These are phyloP conservation scores for Penicillium sp. DNA, from an alignment of 2,329 filamentous ascomycete genomes.

Conservation along the genomic window DNA sequence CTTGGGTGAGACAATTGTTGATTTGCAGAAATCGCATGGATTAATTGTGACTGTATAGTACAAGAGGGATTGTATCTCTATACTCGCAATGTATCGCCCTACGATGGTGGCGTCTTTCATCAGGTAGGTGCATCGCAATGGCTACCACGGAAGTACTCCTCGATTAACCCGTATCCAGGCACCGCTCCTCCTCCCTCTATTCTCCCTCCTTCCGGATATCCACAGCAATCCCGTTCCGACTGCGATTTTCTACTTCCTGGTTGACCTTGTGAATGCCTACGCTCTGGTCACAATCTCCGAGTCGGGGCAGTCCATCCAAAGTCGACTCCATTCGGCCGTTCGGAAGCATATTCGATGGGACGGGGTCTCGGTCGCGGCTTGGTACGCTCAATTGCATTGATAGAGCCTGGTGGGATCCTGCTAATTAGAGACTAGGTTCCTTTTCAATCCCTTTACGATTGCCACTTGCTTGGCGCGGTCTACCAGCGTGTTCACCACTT, in stretches of 20 bases:
- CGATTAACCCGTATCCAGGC: slow-evolving; percentile 57
- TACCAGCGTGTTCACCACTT: slow-evolving; percentile 85
- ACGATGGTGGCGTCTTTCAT: slow-evolving; percentile 86
- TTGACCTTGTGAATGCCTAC: slow-evolving; percentile 82
- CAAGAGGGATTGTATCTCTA: slow-evolving; percentile 97
- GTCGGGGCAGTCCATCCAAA: slow-evolving; percentile 76
- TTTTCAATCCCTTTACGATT: slow-evolving; percentile 94
- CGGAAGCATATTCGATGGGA: slow-evolving; percentile 76
- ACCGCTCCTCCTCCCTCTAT: slow-evolving; percentile 86
- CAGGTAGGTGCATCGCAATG: slow-evolving; percentile 51
- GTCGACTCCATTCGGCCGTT: slow-evolving; percentile 76
- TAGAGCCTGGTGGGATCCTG: not conserved
- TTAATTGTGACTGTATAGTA: slow-evolving; percentile 58
- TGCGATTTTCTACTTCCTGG: slow-evolving; percentile 75
- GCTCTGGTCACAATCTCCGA: slow-evolving; percentile 79
- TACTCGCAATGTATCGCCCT: slow-evolving; percentile 93
- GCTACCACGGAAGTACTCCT: not conserved
- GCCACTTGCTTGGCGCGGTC: slow-evolving; percentile 88
- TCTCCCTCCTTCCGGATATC: slow-evolving; percentile 80
- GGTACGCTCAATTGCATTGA: slow-evolving; percentile 56
- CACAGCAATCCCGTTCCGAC: slow-evolving; percentile 71
- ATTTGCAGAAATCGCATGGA: not conserved
- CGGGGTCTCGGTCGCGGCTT: slow-evolving; percentile 74
- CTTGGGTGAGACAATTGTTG: not conserved
- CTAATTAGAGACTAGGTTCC: slow-evolving; percentile 62